A percentile compares a stretch with the other conserved stretches of the same genome.
phyloP scores from a whole-genome alignment of 495 filamentous ascomycete genomes.

The Aspergillus egyptiacus region DNA sequence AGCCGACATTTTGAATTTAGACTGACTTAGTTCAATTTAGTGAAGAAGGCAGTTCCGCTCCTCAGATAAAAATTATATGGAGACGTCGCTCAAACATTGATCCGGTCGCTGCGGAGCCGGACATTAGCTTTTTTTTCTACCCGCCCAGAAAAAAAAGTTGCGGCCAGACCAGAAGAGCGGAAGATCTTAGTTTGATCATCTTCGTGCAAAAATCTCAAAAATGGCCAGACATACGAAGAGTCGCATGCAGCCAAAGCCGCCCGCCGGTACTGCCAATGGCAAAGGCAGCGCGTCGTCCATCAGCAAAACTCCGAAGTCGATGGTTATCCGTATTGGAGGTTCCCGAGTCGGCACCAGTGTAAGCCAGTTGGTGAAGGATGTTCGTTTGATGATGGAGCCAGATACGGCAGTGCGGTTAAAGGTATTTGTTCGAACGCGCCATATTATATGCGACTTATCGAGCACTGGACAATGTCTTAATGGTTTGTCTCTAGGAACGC shows the following conservation, averaged over 20 bases:
- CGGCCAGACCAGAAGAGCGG: slow-evolving; percentile 11
- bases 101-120: slow-evolving; percentile 30
- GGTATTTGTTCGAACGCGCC: slow-evolving; percentile 24
- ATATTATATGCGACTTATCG: background rate
- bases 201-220: slow-evolving; percentile 14
- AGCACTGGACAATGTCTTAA: background rate
- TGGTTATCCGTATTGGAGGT: slow-evolving; percentile 97
- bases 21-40: background rate
- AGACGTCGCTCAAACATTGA: slow-evolving; percentile 35
- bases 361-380: slow-evolving; percentile 86
- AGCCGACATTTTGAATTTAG: slow-evolving; percentile 23
- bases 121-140: slow-evolving; percentile 27
- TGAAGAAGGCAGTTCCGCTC: background rate
- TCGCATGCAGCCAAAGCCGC: slow-evolving; percentile 72
- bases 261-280: slow-evolving; percentile 51
- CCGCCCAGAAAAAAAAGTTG: slow-evolving; percentile 29
- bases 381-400: slow-evolving; percentile 90
- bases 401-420: slow-evolving; percentile 80
- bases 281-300: slow-evolving; percentile 45
- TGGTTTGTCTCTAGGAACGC: slow-evolving; percentile 55
- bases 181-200: slow-evolving; percentile 7
- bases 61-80: slow-evolving; percentile 11
- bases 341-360: slow-evolving; percentile 88
- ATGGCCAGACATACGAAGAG: slow-evolving; percentile 90
- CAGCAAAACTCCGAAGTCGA: slow-evolving; percentile 74